A percentile compares a stretch with the other conserved stretches of the same genome.
These are phyloP conservation scores for Bipolaris sorokiniana DNA, from an alignment of 2,329 filamentous ascomycete species.

Conservation along the genomic window DNA sequence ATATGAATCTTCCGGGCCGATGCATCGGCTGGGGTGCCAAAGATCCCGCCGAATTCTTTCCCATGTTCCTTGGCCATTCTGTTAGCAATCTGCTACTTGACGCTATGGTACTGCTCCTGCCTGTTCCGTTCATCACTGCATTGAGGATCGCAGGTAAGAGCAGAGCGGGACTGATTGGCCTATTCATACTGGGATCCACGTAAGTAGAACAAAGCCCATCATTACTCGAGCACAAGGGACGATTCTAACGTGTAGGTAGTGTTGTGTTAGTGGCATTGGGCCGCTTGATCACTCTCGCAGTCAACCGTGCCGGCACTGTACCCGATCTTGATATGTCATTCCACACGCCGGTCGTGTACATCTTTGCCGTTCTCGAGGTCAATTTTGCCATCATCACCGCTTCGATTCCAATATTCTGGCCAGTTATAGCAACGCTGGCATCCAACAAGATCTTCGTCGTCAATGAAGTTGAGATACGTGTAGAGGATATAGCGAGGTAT, in stretches of 20 bases:
- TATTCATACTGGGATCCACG: constrained; percentile 44
- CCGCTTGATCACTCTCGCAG: constrained; percentile 37
- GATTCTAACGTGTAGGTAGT: constrained; percentile 19
- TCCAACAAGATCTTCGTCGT: constrained; percentile 48
- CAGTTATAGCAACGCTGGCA: constrained; percentile 39
- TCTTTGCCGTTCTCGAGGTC: constrained; percentile 47
- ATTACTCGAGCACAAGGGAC: background rate
- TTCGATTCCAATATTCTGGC: constrained; percentile 50
- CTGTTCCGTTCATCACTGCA: constrained; percentile 40
- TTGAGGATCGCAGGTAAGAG: constrained; percentile 41
- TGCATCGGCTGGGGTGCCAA: constrained; percentile 49
- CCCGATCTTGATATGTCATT: constrained; percentile 42
- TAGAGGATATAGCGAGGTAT: constrained; percentile 28
- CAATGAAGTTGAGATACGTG: constrained; percentile 47
- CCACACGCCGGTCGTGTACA: constrained; percentile 38
- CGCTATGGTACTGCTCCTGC: constrained; percentile 37
- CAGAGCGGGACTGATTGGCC: constrained; percentile 33
- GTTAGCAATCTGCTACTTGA: constrained; percentile 45
- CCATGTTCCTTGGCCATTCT: constrained; percentile 37
- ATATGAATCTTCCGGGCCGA: constrained; percentile 22
- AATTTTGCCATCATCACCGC: constrained; percentile 48
- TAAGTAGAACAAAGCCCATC: constrained; percentile 39
- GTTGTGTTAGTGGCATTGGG: constrained; percentile 37
- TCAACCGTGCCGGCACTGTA: constrained; percentile 40
- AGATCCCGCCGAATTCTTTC: constrained; percentile 34